Base-by-base conservation (phyloP, 1,284 basidiomycete genomes). In the Irpex sp. region DNA sequence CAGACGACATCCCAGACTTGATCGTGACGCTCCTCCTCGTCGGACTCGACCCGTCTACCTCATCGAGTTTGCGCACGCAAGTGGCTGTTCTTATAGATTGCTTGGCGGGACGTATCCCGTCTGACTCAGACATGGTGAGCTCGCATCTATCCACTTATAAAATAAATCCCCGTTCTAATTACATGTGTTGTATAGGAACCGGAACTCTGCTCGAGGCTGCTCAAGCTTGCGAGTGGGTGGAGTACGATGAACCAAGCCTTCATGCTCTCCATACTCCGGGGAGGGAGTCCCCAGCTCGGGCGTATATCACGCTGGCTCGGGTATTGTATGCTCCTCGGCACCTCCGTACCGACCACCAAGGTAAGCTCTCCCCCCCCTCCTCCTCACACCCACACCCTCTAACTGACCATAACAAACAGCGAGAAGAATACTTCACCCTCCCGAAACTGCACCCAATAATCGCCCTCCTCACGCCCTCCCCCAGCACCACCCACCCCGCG, bases 271-370 rank as follows among this genome's bases (percentile, higher is more conserved):
- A 75, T 85, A 61, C 75, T 92, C n/a, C 78, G 79, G 3, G 77
- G 78, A 55, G 83, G 83, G 3, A 78, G 80, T 55, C 76, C 77
- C 5, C 77, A 78, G n/a, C 78, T 82, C 31, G 75, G 76, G 54
- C 81, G 83, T 13, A 81, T 92, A 51, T 83, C 85, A 17, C 79
- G 83, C 58, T 81, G 79, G 73, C 70, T 89, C 36, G 86, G 88
- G 0, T 75, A 61, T 64, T 19, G 47, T 2, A 58, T 74, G n/a
- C 66, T 78, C 26, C 65, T 73, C 13, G 63, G 65, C 1, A 33
- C 31, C 31, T 61, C 39, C 2, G 61, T 66, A 15, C 59, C 62
- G 11, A 57, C 57, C 4, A 65, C 66, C 33, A 55, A 59, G 7
- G 67, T 69, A 62, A 47, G 63, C 64, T 11, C 4, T 26, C 15